phyloP scores from a whole-genome alignment of 2,329 filamentous ascomycete species.

The Fusarium sublunatum region DNA sequence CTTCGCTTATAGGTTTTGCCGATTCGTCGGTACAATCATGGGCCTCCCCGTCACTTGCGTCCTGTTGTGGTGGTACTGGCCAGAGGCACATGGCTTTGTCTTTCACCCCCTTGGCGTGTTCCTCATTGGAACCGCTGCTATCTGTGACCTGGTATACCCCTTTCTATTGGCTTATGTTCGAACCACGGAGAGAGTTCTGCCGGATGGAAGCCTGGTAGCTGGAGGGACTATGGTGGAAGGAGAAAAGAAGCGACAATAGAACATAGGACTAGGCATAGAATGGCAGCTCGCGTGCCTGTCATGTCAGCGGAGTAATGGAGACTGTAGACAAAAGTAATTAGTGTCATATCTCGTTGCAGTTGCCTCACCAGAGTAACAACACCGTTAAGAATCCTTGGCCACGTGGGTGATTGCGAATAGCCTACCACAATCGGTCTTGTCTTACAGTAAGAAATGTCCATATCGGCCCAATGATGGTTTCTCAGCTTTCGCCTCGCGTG shows the following conservation, averaged over 20 bases:
- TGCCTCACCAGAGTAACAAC: not conserved
- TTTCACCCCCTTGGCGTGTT: slow-evolving; percentile 57
- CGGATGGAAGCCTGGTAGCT: slow-evolving; percentile 53
- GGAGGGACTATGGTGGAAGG: slow-evolving; percentile 20
- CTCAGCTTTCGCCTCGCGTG: not conserved
- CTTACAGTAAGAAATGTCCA: not conserved
- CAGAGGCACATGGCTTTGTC: slow-evolving; percentile 61
- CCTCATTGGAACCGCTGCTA: slow-evolving; percentile 53
- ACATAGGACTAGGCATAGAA: not conserved
- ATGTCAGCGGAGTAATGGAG: not conserved
- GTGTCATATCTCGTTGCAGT: slow-evolving; percentile 11
- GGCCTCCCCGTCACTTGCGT: slow-evolving; percentile 55
- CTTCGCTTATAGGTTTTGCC: slow-evolving; percentile 53
- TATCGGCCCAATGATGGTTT: not conserved
- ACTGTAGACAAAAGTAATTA: slow-evolving; percentile 12
- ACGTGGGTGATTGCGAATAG: not conserved
- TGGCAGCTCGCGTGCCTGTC: slow-evolving; percentile 1
- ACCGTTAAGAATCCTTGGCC: not conserved
- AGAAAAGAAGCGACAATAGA: slow-evolving; percentile 40
- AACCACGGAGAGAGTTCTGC: slow-evolving; percentile 52
- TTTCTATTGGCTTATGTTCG: slow-evolving; percentile 56
- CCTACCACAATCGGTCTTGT: not conserved
- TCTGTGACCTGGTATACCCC: slow-evolving; percentile 59
- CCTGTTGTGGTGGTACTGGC: slow-evolving; percentile 63
- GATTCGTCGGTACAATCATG: slow-evolving; percentile 56